These are phyloP conservation scores for Arabidopsis hybrid DNA, from an alignment of 441 rosid species.

Conservation along the genomic window DNA sequence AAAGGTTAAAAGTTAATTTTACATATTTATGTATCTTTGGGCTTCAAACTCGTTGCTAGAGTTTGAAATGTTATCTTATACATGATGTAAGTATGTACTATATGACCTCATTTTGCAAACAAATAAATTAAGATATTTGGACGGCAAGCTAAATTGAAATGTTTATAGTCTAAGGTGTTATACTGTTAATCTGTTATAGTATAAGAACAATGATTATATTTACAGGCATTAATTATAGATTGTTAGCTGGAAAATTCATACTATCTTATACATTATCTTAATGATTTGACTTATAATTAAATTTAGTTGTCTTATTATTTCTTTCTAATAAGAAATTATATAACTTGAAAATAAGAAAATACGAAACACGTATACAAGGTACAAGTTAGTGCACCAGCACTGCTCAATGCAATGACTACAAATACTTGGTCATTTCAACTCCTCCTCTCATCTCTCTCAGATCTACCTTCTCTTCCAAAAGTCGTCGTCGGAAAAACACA, in stretches of 20 bases:
- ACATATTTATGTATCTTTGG: conserved; percentile 10
- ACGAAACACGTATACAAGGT: conserved; percentile 30
- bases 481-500: background rate
- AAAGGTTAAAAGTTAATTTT: background rate
- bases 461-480: conserved; percentile 6
- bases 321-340: background rate
- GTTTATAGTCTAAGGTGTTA: conserved; percentile 1
- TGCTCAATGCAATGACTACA: conserved; percentile 42
- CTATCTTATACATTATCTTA: conserved; percentile 16
- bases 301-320: background rate
- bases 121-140: background rate
- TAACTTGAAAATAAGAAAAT: background rate
- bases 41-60: conserved; percentile 19
- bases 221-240: conserved; percentile 7
- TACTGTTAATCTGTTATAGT: too few species aligned
- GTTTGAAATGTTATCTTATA: background rate
- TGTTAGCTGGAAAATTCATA: conserved; percentile 41
- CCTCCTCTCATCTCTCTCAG: conserved; percentile 9
- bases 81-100: background rate
- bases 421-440: conserved; percentile 33
- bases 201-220: background rate
- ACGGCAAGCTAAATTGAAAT: conserved; percentile 14
- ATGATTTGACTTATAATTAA: conserved; percentile 36
- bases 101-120: conserved; percentile 10
- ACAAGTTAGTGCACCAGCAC: conserved; percentile 50